These are phyloP conservation scores for Teunomyces aglyptinius DNA, from an alignment of 805 yeast species.

Conservation along the genomic window DNA sequence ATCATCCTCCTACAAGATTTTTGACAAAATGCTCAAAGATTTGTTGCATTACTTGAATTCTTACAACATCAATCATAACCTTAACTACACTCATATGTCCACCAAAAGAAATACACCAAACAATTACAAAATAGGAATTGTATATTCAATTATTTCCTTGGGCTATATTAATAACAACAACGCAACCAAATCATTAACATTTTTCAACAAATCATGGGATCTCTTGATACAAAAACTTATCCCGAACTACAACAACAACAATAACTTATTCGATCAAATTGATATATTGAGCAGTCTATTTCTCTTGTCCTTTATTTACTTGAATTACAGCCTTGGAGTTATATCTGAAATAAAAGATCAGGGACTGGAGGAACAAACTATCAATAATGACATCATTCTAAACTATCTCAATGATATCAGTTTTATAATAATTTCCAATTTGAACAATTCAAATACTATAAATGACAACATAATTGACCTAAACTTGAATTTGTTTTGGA, in stretches of 20 bases:
- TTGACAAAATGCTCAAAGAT: slow-evolving; percentile 20
- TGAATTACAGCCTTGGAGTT: slow-evolving; percentile 36
- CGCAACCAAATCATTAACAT: slow-evolving; percentile 30
- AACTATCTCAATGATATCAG: slow-evolving; percentile 50
- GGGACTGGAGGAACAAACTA: slow-evolving; percentile 13
- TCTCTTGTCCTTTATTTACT: slow-evolving; percentile 41
- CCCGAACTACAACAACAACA: slow-evolving; percentile 31
- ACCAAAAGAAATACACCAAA: slow-evolving; percentile 15
- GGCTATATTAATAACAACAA: slow-evolving; percentile 35
- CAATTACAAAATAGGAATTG: slow-evolving; percentile 37
- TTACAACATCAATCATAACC: slow-evolving; percentile 10
- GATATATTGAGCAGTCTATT: slow-evolving; percentile 48
- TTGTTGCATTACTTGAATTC: slow-evolving; percentile 22
- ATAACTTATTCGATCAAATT: slow-evolving; percentile 26
- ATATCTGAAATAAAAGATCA: slow-evolving; percentile 8
- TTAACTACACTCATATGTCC: slow-evolving; percentile 1
- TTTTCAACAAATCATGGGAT: slow-evolving; percentile 47
- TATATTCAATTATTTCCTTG: slow-evolving; percentile 45
- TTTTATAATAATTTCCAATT: slow-evolving; percentile 39
- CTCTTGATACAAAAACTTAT: slow-evolving; percentile 33
- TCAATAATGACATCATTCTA: slow-evolving; percentile 47
- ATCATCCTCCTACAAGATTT: slow-evolving; percentile 13
- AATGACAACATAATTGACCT: slow-evolving; percentile 30
- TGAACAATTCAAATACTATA: slow-evolving; percentile 16
- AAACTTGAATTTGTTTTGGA: slow-evolving; percentile 44